Conservation (phyloP, 202 grass and related monocot species). For the Panicum virgatum region DNA sequence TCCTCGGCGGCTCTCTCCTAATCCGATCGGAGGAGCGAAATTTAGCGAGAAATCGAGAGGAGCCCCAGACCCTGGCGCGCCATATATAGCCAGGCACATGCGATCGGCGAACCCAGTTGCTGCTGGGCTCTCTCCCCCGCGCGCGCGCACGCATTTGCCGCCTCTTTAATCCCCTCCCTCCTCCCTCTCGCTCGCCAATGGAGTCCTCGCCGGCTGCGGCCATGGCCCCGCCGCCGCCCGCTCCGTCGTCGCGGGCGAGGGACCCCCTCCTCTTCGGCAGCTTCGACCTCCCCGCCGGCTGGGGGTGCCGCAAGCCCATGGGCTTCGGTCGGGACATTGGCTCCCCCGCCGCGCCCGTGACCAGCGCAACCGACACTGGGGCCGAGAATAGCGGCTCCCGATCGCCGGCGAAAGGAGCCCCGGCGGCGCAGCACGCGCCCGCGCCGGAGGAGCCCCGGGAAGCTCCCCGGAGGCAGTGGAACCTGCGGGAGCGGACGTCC, state of each 20-base stretch:
- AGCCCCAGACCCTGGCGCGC: not conserved
- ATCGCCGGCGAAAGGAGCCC: slow-evolving; percentile 19
- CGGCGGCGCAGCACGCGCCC: not conserved
- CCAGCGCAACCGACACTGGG: not conserved
- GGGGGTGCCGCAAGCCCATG: slow-evolving; percentile 50
- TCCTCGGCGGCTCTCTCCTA: not conserved
- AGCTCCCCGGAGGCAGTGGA: slow-evolving; percentile 42
- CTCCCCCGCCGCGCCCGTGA: not conserved
- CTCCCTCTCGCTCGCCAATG: slow-evolving; percentile 24
- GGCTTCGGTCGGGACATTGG: slow-evolving; percentile 40
- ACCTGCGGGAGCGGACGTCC: slow-evolving; percentile 33
- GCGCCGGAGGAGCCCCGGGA: not conserved
- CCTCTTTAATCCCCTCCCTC: slow-evolving; percentile 27
- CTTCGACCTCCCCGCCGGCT: slow-evolving; percentile 49
- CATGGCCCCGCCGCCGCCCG: not conserved
- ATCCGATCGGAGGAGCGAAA: slow-evolving; percentile 9
- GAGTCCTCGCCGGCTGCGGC: slow-evolving; percentile 43
- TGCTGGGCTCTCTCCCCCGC: not conserved
- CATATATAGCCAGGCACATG: slow-evolving; percentile 50
- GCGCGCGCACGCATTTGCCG: slow-evolving; percentile 32
- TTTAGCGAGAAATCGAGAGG: slow-evolving; percentile 4
- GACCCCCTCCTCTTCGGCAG: slow-evolving; percentile 23
- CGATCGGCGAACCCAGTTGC: slow-evolving; percentile 41
- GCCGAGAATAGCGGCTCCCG: not conserved
- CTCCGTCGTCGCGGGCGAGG: slow-evolving; percentile 11